A percentile compares a stretch with the other conserved stretches of the same genome.
Conservation (phyloP, 1,139 yeast species). For the Yarrowia galli region DNA sequence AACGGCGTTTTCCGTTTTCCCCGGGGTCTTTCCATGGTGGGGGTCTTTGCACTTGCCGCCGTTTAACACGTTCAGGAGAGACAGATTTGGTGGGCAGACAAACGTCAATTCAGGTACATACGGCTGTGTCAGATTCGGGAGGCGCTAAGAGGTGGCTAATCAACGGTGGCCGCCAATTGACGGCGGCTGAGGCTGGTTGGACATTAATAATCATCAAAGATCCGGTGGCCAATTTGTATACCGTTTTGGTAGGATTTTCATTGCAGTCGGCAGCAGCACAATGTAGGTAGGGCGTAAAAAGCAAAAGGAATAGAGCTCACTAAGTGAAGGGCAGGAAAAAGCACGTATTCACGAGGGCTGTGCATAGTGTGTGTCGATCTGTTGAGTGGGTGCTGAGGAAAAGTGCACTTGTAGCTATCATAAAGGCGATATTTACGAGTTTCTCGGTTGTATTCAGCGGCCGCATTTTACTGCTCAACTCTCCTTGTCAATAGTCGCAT, state of each 20-base stretch:
- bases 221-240: slow-evolving; percentile 4
- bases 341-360: slow-evolving; percentile 28
- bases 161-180: too few relatives aligned
- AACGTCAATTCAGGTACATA: background rate
- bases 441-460: too few relatives aligned
- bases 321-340: background rate
- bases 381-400: background rate
- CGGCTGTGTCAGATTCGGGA: slow-evolving; percentile 8
- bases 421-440: too few relatives aligned
- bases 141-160: slow-evolving; percentile 3
- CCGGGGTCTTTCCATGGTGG: background rate
- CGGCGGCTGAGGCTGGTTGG: too few relatives aligned
- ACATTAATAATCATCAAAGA: slow-evolving; percentile 7
- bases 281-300: background rate
- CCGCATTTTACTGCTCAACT: background rate
- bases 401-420: too few relatives aligned
- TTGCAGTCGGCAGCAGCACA: slow-evolving; percentile 6
- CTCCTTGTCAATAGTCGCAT: background rate
- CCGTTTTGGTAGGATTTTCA: slow-evolving; percentile 33
- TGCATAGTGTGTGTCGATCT: slow-evolving; percentile 5
- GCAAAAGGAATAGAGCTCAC: background rate
- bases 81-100: background rate
- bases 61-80: slow-evolving; percentile 13
- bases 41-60: background rate
- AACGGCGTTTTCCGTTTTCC: background rate